phyloP scores from a whole-genome alignment of 352 stramenopile genomes.

The Phytopythium boreale region DNA sequence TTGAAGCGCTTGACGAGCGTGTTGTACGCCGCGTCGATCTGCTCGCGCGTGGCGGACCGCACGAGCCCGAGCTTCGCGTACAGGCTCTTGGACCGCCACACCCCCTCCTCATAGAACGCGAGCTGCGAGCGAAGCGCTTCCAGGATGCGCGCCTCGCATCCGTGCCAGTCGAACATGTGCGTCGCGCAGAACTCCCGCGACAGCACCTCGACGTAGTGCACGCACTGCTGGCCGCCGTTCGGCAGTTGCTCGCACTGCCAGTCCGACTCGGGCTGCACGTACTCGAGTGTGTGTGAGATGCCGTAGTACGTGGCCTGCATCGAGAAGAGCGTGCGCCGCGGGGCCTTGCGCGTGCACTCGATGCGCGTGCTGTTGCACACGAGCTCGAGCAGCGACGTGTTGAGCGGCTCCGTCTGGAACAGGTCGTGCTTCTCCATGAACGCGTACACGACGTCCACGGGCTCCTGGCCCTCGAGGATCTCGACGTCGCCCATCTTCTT shows the following conservation, averaged over 20 bases:
- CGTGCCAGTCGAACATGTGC: slow-evolving; percentile 72
- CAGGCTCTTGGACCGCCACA: slow-evolving; percentile 76
- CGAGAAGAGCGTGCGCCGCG: slow-evolving; percentile 71
- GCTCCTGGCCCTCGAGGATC: slow-evolving; percentile 76
- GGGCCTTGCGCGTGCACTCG: slow-evolving; percentile 42
- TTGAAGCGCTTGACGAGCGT: slow-evolving; percentile 81
- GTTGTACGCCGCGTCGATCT: slow-evolving; percentile 83
- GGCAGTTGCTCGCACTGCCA: slow-evolving; percentile 58
- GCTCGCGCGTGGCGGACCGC: slow-evolving; percentile 56
- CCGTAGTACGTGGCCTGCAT: slow-evolving; percentile 76
- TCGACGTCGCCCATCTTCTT: slow-evolving; percentile 73
- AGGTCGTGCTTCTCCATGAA: slow-evolving; percentile 87
- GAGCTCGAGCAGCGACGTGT: slow-evolving; percentile 61
- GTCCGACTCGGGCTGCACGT: slow-evolving; percentile 75
- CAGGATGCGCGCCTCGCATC: slow-evolving; percentile 49
- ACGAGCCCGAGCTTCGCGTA: slow-evolving; percentile 82
- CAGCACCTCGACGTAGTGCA: slow-evolving; percentile 74
- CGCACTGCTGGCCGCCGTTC: slow-evolving; percentile 52
- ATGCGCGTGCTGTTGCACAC: slow-evolving; percentile 77
- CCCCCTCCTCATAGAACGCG: slow-evolving; percentile 65
- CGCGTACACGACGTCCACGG: slow-evolving; percentile 76
- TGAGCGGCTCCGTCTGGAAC: slow-evolving; percentile 78
- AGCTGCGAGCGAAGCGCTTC: slow-evolving; percentile 61
- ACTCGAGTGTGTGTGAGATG: slow-evolving; percentile 64
- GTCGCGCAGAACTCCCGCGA: slow-evolving; percentile 59